These are phyloP conservation scores for Podila minutissima DNA, from an alignment of 192 early-diverging fungal genomes.

Conservation along the genomic window DNA sequence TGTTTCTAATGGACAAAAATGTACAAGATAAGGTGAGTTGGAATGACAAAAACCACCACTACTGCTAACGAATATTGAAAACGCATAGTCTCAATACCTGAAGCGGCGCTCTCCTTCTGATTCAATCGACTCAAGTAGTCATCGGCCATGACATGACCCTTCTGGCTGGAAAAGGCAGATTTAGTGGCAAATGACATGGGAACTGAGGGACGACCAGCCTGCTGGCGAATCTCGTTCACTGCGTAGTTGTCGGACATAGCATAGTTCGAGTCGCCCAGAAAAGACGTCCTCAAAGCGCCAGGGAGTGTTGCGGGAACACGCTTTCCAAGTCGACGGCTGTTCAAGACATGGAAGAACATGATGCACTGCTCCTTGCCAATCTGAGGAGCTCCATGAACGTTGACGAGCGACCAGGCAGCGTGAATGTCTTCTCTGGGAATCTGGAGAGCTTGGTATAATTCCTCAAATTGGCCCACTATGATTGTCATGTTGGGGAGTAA, in stretches of 20 bases:
- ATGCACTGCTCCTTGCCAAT: conserved; percentile 66
- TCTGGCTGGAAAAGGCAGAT: conserved; percentile 46
- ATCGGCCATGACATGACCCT: conserved; percentile 41
- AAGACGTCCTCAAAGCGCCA: conserved; percentile 60
- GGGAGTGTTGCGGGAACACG: conserved; percentile 61
- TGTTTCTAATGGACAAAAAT: conserved; percentile 13
- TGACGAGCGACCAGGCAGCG: conserved; percentile 64
- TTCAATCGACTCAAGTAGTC: conserved; percentile 49
- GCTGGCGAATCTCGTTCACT: conserved; percentile 51
- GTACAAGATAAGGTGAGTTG: neutral
- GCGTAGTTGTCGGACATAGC: conserved; percentile 49
- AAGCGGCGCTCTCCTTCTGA: conserved; percentile 19
- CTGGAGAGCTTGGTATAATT: conserved; percentile 61
- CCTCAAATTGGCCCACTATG: conserved; percentile 65
- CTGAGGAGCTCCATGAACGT: conserved; percentile 64
- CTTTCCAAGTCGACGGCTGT: conserved; percentile 62
- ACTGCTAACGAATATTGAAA: no score
- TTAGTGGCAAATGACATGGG: conserved; percentile 33
- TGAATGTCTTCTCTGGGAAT: conserved; percentile 62
- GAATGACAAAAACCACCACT: neutral
- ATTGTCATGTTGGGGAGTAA: neutral
- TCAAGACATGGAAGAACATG: conserved; percentile 66
- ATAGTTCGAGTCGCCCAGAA: conserved; percentile 61
- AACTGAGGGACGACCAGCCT: conserved; percentile 41
- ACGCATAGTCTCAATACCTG: conserved; percentile 10